A percentile compares a stretch with the other conserved stretches of the same genome.
Evolutionary conservation across 345 rosid genomes (phyloP).

Genomic region (Salix brachista): DNA sequence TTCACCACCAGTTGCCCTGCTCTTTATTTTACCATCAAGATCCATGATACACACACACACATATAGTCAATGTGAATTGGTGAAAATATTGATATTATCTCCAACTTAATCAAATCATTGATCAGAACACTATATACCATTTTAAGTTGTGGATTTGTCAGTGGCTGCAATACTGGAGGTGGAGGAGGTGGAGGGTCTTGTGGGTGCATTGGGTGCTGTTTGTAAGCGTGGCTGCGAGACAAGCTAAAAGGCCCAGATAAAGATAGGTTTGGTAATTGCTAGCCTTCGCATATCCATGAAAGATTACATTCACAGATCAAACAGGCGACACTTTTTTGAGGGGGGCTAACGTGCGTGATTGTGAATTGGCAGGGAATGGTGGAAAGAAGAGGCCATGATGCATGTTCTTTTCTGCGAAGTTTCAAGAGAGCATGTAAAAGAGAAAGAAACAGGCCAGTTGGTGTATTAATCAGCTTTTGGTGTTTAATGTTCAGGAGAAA

Average conservation of each 20-base stretch:
- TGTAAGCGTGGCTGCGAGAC: conserved; percentile 22
- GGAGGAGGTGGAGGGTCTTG: conserved; percentile 16
- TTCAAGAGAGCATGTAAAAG: background rate
- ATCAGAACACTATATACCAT: no score
- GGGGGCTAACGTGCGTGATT: no score
- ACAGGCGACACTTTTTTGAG: background rate
- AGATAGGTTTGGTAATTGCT: conserved; percentile 23
- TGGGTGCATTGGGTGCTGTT: conserved; percentile 1
- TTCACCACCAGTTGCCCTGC: no score
- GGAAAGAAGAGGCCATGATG: background rate
- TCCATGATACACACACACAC: no score
- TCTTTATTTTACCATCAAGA: no score
- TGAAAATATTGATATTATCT: no score
- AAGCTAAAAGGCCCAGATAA: conserved; percentile 38
- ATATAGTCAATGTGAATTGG: no score
- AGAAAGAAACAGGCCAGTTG: background rate
- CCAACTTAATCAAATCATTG: no score
- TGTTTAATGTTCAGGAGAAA: background rate
- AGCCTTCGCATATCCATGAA: conserved; percentile 60
- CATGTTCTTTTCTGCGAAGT: background rate
- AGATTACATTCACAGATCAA: background rate
- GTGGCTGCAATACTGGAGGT: background rate
- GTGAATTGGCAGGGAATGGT: background rate
- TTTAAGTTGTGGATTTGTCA: conserved; percentile 17
- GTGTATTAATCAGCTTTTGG: background rate